phyloP scores from a whole-genome alignment of 2,329 filamentous ascomycete genomes.

The Neocatenulostroma microsporum region DNA sequence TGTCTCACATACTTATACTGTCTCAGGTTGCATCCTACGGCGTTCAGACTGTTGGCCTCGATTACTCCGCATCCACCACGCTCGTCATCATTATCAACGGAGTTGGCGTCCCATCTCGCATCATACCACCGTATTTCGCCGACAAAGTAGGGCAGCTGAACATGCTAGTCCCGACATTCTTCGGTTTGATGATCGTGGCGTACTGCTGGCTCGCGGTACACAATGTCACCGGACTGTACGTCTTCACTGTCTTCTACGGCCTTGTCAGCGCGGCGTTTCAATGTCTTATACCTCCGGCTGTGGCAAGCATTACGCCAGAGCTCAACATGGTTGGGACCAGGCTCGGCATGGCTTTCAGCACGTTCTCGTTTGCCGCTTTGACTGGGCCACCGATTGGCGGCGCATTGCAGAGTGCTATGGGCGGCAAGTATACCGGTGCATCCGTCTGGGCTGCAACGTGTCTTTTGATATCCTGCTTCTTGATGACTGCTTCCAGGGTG shows the following conservation, averaged over 20 bases:
- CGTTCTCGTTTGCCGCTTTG: constrained; percentile 38
- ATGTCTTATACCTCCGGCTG: constrained; percentile 37
- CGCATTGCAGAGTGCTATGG: constrained; percentile 34
- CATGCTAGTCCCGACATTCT: constrained; percentile 43
- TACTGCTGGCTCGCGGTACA: constrained; percentile 52
- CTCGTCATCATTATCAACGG: constrained; percentile 53
- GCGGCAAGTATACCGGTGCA: constrained; percentile 36
- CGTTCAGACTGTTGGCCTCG: constrained; percentile 30
- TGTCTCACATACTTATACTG: constrained; percentile 1
- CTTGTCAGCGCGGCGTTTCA: constrained; percentile 39
- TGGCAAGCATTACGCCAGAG: constrained; percentile 40
- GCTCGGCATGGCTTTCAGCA: constrained; percentile 42
- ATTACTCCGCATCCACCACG: constrained; percentile 43
- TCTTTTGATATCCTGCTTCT: constrained; percentile 11
- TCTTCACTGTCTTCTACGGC: constrained; percentile 40
- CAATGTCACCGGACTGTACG: constrained; percentile 32
- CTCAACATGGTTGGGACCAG: constrained; percentile 40
- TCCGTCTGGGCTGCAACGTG: constrained; percentile 36
- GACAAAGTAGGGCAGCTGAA: constrained; percentile 52
- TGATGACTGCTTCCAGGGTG: constrained; percentile 20
- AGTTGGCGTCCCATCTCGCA: constrained; percentile 48
- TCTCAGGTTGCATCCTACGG: constrained; percentile 30
- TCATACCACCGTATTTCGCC: constrained; percentile 47
- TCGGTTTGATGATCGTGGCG: constrained; percentile 41
- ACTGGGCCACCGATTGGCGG: constrained; percentile 43